A percentile compares a stretch with the other conserved stretches of the same genome.
phyloP scores from a whole-genome alignment of 2,329 filamentous ascomycete genomes.

The Xylariales sp. region DNA sequence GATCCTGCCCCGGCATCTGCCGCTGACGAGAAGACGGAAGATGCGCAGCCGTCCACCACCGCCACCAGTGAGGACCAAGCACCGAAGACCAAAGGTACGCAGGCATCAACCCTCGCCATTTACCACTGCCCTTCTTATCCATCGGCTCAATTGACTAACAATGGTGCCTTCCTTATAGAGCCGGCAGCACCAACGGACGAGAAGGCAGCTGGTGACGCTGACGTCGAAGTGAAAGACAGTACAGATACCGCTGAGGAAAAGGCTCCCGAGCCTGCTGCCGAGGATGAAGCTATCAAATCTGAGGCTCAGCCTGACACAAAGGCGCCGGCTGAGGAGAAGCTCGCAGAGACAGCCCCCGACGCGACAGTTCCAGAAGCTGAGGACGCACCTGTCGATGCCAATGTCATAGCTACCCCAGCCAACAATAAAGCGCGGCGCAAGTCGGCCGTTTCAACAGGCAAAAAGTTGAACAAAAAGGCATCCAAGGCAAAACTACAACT shows the following conservation, averaged over 20 bases:
- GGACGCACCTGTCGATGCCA: slow-evolving; percentile 6
- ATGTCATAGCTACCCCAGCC: slow-evolving; percentile 13
- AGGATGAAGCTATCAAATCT: slow-evolving; percentile 2
- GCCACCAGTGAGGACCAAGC: slow-evolving; percentile 12
- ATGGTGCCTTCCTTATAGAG: slow-evolving; percentile 16
- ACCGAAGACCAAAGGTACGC: slow-evolving; percentile 10
- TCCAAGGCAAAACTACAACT: slow-evolving; percentile 69
- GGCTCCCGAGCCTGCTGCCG: slow-evolving; percentile 13
- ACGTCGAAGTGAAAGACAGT: slow-evolving; percentile 24
- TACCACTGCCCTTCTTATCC: background rate
- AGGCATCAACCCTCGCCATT: background rate
- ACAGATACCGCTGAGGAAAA: slow-evolving; percentile 18
- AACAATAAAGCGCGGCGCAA: slow-evolving; percentile 60
- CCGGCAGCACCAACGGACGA: slow-evolving; percentile 20
- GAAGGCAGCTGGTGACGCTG: slow-evolving; percentile 22
- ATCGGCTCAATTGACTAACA: slow-evolving; percentile 13
- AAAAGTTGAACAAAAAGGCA: slow-evolving; percentile 83
- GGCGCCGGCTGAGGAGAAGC: slow-evolving; percentile 3
- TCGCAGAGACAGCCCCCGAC: slow-evolving; percentile 6
- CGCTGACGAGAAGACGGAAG: slow-evolving; percentile 14
- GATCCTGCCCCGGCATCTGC: slow-evolving; percentile 6
- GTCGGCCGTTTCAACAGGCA: slow-evolving; percentile 65
- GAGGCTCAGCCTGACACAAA: slow-evolving; percentile 12
- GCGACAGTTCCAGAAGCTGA: slow-evolving; percentile 5
- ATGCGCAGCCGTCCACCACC: slow-evolving; percentile 22